Conservation (phyloP, 1,284 basidiomycete genomes). For the Cutaneotrichosporon spelunceum region DNA sequence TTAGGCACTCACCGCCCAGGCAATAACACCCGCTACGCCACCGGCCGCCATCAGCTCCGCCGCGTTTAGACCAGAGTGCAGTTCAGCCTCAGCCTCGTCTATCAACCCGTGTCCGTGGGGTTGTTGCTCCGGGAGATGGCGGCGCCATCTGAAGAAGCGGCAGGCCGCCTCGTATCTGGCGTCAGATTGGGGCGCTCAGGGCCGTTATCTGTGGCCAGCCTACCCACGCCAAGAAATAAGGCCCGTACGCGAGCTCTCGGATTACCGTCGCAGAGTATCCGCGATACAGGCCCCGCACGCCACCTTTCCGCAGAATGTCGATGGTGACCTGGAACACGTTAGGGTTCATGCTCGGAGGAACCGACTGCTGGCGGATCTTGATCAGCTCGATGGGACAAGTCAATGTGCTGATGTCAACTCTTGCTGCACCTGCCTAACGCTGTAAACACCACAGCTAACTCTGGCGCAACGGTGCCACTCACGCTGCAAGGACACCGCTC, state of each 20-base stretch:
- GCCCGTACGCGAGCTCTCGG: conserved; percentile 73
- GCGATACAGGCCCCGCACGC: conserved; percentile 69
- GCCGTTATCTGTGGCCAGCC: not conserved
- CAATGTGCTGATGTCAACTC: conserved; percentile 57
- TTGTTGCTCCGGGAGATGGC: conserved; percentile 13
- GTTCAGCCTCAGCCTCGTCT: conserved; percentile 56
- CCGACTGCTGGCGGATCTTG: conserved; percentile 74
- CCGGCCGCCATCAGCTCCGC: conserved; percentile 66
- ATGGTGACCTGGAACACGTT: conserved; percentile 57
- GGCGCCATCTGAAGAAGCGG: conserved; percentile 56
- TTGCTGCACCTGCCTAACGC: no score
- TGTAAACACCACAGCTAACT: not conserved
- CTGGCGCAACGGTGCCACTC: conserved; percentile 41
- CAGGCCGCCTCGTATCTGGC: conserved; percentile 67
- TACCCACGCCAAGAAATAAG: conserved; percentile 72
- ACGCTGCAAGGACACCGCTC: conserved; percentile 73
- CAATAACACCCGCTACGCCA: conserved; percentile 64
- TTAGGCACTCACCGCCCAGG: conserved; percentile 46
- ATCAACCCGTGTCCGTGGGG: conserved; percentile 46
- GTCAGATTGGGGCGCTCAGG: not conserved
- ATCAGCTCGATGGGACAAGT: conserved; percentile 78
- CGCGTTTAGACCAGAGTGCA: conserved; percentile 57
- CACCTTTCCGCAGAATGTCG: conserved; percentile 59
- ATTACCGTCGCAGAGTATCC: conserved; percentile 68
- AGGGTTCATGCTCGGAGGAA: conserved; percentile 47